Conservation (phyloP, 176 grass and related monocot species). For the Avena eriantha region DNA sequence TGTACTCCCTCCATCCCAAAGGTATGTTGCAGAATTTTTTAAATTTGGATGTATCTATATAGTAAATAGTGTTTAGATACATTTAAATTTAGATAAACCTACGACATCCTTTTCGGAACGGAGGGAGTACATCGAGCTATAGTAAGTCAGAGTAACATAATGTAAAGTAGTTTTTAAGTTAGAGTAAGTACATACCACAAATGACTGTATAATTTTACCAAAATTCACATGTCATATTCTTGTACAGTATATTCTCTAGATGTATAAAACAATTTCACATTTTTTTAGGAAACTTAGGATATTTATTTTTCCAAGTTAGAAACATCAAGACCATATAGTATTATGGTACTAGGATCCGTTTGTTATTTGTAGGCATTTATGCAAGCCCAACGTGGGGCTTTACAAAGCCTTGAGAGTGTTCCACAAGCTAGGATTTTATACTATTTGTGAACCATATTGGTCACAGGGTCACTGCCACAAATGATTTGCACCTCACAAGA, state of each 20-base stretch:
- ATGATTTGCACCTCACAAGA: constrained; percentile 38
- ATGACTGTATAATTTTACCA: background rate
- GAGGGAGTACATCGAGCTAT: background rate
- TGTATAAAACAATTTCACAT: background rate
- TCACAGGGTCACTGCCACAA: background rate
- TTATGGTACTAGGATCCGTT: background rate
- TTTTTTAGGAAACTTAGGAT: background rate
- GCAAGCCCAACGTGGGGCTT: background rate
- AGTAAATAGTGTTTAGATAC: too few relatives aligned
- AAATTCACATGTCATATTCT: background rate
- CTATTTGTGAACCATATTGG: background rate
- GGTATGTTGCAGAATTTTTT: too few relatives aligned
- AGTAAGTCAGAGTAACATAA: background rate
- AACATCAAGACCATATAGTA: background rate
- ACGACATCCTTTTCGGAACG: too few relatives aligned
- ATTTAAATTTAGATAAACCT: too few relatives aligned
- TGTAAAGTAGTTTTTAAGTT: background rate
- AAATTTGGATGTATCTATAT: too few relatives aligned
- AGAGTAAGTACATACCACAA: background rate
- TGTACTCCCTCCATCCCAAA: too few relatives aligned
- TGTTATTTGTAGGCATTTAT: background rate
- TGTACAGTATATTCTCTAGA: background rate
- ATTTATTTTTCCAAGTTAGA: background rate
- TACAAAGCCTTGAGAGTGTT: background rate
- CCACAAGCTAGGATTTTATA: background rate